phyloP scores from a whole-genome alignment of 176 grass and related monocot genomes.

The Avena insularis region DNA sequence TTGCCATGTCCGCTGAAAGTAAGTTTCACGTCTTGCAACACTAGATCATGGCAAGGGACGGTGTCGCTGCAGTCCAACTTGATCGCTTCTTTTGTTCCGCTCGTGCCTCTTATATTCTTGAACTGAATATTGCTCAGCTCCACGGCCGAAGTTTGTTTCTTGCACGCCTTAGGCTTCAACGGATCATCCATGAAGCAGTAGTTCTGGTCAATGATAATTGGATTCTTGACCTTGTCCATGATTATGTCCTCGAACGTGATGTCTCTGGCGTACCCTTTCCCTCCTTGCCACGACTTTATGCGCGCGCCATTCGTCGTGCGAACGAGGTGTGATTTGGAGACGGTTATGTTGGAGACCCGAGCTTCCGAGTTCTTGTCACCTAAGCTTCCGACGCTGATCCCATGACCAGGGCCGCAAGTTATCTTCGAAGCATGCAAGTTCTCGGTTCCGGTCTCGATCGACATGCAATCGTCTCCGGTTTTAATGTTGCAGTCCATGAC shows the following conservation, averaged over 20 bases:
- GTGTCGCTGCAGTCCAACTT: background rate
- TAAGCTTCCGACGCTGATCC: background rate
- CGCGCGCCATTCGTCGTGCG: background rate
- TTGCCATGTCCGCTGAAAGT: background rate
- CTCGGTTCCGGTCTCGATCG: background rate
- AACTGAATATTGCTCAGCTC: background rate
- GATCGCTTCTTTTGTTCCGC: background rate
- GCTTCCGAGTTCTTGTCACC: background rate
- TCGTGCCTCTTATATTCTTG: background rate
- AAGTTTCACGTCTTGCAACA: slow-evolving; percentile 2
- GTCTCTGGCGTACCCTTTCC: background rate
- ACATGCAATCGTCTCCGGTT: background rate
- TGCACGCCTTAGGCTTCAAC: background rate
- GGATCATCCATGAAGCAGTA: background rate
- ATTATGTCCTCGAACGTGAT: background rate
- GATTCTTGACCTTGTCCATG: background rate
- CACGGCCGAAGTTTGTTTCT: background rate
- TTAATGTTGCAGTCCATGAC: background rate
- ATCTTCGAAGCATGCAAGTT: background rate
- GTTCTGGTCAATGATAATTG: background rate
- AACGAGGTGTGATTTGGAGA: background rate
- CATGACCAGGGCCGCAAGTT: background rate
- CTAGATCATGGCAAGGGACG: background rate
- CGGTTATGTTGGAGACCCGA: background rate
- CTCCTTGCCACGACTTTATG: background rate